Evolutionary conservation across 169 alveolate species (phyloP).

Genomic region (Plasmodium cynomolgi): DNA sequence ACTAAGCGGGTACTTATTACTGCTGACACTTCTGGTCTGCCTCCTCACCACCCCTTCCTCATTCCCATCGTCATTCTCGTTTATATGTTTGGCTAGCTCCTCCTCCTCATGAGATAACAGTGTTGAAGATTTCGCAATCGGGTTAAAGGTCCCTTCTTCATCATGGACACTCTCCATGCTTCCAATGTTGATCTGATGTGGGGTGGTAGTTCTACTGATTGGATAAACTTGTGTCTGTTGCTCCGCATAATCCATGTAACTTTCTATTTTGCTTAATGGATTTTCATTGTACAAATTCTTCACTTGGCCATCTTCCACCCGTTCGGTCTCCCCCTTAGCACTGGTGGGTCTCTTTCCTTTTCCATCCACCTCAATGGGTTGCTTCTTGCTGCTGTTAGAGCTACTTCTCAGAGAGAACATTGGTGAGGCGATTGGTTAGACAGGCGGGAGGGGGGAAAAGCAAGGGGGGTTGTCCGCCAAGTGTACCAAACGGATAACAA

Average conservation of each 20-base stretch:
- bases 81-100: neutral
- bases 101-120: slow-evolving; percentile 13
- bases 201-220: slow-evolving; percentile 65
- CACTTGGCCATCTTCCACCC: neutral
- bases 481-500: neutral
- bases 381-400: slow-evolving; percentile 18
- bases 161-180: slow-evolving; percentile 61
- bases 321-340: slow-evolving; percentile 8
- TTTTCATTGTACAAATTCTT: slow-evolving; percentile 34
- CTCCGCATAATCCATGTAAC: slow-evolving; percentile 25
- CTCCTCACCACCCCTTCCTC: neutral
- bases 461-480: neutral
- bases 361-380: neutral
- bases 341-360: neutral
- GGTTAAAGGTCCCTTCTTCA: slow-evolving; percentile 20
- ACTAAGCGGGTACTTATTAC: neutral
- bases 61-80: neutral
- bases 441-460: neutral
- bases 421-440: neutral
- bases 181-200: slow-evolving; percentile 28
- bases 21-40: neutral
- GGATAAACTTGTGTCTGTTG: slow-evolving; percentile 37
- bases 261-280: slow-evolving; percentile 19
- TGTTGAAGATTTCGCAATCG: slow-evolving; percentile 8
- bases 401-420: slow-evolving; percentile 34